Percentiles rank a stretch among this genome's conserved stretches.
Conservation (phyloP, 1,284 basidiomycete species). For the Sanguinoderma infundibulare region DNA sequence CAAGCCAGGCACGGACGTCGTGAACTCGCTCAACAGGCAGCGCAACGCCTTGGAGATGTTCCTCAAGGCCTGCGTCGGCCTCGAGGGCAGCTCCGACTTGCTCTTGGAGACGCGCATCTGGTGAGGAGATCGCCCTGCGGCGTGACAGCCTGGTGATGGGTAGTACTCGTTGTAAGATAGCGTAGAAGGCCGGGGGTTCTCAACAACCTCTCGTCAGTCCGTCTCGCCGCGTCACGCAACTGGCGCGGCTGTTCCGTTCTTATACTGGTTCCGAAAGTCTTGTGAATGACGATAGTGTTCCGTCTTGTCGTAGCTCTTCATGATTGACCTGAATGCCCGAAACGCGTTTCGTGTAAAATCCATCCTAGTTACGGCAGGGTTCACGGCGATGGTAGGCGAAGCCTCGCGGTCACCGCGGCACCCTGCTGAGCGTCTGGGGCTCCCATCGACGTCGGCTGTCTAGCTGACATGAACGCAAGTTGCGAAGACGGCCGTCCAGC, state of each 20-base stretch:
- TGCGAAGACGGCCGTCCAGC: too few species aligned
- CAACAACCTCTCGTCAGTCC: not conserved
- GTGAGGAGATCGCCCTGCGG: constrained; percentile 47
- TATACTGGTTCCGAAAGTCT: not conserved
- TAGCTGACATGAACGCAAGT: too few species aligned
- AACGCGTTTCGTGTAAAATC: too few species aligned
- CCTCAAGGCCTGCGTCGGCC: constrained; percentile 90
- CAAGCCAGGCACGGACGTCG: constrained; percentile 94
- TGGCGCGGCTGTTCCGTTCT: not conserved
- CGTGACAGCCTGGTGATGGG: not conserved
- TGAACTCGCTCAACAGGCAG: constrained; percentile 96
- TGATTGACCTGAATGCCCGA: too few species aligned
- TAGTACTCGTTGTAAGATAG: not conserved
- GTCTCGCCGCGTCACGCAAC: not conserved
- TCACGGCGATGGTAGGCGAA: too few species aligned
- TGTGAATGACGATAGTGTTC: not conserved
- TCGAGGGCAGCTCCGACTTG: constrained; percentile 84
- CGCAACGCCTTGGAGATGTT: constrained; percentile 93
- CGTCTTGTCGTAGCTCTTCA: not conserved
- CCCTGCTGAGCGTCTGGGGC: too few species aligned
- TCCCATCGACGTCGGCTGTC: too few species aligned
- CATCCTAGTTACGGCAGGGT: too few species aligned
- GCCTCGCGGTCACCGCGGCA: too few species aligned
- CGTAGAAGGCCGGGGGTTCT: not conserved
- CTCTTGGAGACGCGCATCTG: constrained; percentile 88